Evolutionary conservation across 345 rosid genomes (phyloP).

Genomic region (Pugionium cornutum): DNA sequence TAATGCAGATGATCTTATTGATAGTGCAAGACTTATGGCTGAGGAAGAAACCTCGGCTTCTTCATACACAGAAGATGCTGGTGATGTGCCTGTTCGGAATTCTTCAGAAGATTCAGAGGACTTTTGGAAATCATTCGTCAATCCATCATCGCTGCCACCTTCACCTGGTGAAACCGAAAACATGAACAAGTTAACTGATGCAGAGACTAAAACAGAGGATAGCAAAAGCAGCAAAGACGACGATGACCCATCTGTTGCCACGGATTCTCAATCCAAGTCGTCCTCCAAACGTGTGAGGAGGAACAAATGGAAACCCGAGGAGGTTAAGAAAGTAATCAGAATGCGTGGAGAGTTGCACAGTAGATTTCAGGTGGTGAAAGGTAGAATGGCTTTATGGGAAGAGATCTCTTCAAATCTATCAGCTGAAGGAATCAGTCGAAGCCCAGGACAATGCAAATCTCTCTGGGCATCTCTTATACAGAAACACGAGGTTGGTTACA

Average conservation of each 20-base stretch:
- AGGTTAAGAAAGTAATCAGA: conserved; percentile 71
- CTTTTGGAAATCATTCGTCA: conserved; percentile 64
- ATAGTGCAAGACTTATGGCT: conserved; percentile 46
- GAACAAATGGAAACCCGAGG: conserved; percentile 93
- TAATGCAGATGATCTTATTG: conserved; percentile 49
- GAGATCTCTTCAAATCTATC: conserved; percentile 67
- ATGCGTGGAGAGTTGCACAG: conserved; percentile 65
- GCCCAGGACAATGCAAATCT: conserved; percentile 90
- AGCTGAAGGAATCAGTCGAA: conserved; percentile 62
- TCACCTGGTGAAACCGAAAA: conserved; percentile 42
- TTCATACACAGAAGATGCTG: conserved; percentile 43
- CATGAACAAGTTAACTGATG: conserved; percentile 26
- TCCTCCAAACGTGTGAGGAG: conserved; percentile 51
- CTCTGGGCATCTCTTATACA: conserved; percentile 84
- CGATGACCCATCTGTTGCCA: conserved; percentile 43
- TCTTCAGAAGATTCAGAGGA: conserved; percentile 50
- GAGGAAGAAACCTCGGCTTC: conserved; percentile 50
- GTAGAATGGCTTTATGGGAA: conserved; percentile 96
- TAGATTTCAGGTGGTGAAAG: conserved; percentile 74
- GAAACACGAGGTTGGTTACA: conserved; percentile 70
- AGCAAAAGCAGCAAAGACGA: conserved; percentile 43
- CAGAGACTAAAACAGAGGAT: conserved; percentile 39
- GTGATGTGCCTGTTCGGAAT: conserved; percentile 31
- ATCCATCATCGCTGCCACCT: conserved; percentile 45
- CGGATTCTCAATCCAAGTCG: conserved; percentile 48